Evolutionary conservation across 164 flowering plant genomes (phyloP), one percentile per base, ranked within the genome.

Genomic region (Annona squamosa): DNA sequence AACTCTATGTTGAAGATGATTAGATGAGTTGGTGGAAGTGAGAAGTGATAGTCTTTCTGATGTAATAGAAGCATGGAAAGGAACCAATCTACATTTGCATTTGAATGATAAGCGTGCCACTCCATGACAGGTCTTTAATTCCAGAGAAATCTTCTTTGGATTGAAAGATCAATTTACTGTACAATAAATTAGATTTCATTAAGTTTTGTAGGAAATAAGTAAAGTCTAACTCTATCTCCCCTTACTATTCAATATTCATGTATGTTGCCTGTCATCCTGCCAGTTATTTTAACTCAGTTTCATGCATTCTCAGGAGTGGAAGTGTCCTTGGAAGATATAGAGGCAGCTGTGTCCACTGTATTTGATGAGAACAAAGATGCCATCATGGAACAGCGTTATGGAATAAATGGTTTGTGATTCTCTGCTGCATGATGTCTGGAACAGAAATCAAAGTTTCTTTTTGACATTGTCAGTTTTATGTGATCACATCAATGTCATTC

Each of bases 321-420:
- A 59, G 92, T 91, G 61, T 83, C 92, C 3, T 18, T 46, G 0
- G 97, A 87, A 76, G 93, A 93, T 46, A 90, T 88, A 65, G 82
- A 86, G 69, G 44, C 6, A 37, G 67, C 87, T 37, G 90, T 87
- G 12, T 76, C 80, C 68, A 86, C 82, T 77, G 83, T 93, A 64
- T 80, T 93, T 77, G 91, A 90, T 69, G 90, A 86, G 81, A 85
- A 85, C 52, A 90, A 82, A 83, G 72, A 41, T 48, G 70, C 78
- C 26, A 91, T 93, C 69, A 72, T 86, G 82, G 91, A 87, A 86
- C 83, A 77, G 37, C 88, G 96, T 1, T 90, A 91, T 73, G 78
- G 89, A 71, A 89, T 87, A 74, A 87, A 89, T 81, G 97, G 97
- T 92, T 48, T 6, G 10, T 52, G n/a, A n/a, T 68, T 46, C 45